Evolutionary conservation across 495 filamentous ascomycete genomes (phyloP).

Genomic region (Talaromyces proteolyticus): DNA sequence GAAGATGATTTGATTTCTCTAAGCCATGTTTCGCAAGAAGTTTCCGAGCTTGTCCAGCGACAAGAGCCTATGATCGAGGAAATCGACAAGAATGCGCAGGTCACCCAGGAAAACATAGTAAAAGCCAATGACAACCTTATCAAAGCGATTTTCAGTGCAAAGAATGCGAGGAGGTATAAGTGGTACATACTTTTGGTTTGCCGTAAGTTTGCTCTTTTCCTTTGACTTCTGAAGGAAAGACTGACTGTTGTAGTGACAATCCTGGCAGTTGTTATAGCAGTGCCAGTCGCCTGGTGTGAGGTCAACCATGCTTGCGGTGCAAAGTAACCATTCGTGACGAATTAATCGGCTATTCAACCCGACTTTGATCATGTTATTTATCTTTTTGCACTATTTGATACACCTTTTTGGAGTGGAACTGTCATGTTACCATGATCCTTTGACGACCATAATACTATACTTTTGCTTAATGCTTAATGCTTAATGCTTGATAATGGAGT

Average conservation of each 20-base stretch:
- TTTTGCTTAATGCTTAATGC: not conserved
- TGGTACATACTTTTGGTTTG: constrained; percentile 77
- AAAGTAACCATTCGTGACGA: not conserved
- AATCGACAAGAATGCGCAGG: constrained; percentile 66
- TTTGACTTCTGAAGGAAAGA: not conserved
- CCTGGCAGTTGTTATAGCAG: constrained; percentile 22
- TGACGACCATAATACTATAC: too few species aligned
- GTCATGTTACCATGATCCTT: too few species aligned
- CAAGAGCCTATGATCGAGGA: constrained; percentile 60
- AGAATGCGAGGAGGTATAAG: constrained; percentile 72
- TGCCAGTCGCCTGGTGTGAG: constrained; percentile 13
- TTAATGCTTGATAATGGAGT: too few species aligned
- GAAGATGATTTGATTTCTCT: constrained; percentile 71
- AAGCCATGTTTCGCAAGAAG: constrained; percentile 67
- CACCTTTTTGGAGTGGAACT: too few species aligned
- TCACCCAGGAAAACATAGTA: constrained; percentile 58
- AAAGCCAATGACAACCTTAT: constrained; percentile 64
- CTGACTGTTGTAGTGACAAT: constrained; percentile 19
- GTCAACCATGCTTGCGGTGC: not conserved
- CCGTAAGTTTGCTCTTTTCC: constrained; percentile 41
- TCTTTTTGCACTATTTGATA: too few species aligned
- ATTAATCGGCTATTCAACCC: too few species aligned
- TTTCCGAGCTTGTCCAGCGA: constrained; percentile 65
- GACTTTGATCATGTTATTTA: too few species aligned
- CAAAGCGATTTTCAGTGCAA: constrained; percentile 60